These are phyloP conservation scores for Corchorus capsularis DNA, from an alignment of 345 rosid species.

Conservation along the genomic window DNA sequence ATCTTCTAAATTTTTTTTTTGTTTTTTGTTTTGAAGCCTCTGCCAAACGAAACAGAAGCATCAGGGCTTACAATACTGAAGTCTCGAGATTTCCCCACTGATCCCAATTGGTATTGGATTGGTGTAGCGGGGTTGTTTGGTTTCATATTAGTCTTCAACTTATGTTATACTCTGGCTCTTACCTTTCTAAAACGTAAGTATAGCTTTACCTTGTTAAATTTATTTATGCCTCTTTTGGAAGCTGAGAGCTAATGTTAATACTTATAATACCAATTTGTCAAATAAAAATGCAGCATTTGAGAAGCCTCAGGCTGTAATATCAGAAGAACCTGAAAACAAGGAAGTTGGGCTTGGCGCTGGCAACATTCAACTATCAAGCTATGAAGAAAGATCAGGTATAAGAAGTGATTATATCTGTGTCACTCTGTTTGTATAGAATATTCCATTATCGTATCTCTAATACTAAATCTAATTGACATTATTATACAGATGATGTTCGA, in stretches of 20 bases:
- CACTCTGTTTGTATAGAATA: neutral
- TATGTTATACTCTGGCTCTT: slow-evolving; percentile 48
- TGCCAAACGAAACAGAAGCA: slow-evolving; percentile 25
- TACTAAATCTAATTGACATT: neutral
- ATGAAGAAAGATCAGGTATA: slow-evolving; percentile 29
- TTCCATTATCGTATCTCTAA: neutral
- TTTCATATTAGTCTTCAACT: slow-evolving; percentile 53
- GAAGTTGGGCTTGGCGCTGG: slow-evolving; percentile 36
- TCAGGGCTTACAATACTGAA: slow-evolving; percentile 51
- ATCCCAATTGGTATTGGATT: slow-evolving; percentile 73
- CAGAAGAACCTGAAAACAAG: slow-evolving; percentile 40
- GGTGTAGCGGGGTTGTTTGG: slow-evolving; percentile 59
- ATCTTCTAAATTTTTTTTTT: neutral
- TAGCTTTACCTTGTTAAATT: slow-evolving; percentile 20
- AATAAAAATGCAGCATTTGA: slow-evolving; percentile 54
- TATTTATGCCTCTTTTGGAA: slow-evolving; percentile 9
- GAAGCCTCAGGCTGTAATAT: slow-evolving; percentile 49
- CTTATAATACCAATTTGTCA: neutral
- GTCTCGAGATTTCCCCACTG: slow-evolving; percentile 44
- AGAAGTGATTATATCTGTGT: neutral
- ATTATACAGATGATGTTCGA: slow-evolving; percentile 23
- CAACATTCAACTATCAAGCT: slow-evolving; percentile 32
- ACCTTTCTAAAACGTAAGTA: slow-evolving; percentile 52
- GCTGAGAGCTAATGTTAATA: neutral
- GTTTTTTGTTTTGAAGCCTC: slow-evolving; percentile 19